Evolutionary conservation across 2,329 filamentous ascomycete genomes (phyloP), one percentile per base, ranked within the genome.

Genomic region (Penicillium sp.): DNA sequence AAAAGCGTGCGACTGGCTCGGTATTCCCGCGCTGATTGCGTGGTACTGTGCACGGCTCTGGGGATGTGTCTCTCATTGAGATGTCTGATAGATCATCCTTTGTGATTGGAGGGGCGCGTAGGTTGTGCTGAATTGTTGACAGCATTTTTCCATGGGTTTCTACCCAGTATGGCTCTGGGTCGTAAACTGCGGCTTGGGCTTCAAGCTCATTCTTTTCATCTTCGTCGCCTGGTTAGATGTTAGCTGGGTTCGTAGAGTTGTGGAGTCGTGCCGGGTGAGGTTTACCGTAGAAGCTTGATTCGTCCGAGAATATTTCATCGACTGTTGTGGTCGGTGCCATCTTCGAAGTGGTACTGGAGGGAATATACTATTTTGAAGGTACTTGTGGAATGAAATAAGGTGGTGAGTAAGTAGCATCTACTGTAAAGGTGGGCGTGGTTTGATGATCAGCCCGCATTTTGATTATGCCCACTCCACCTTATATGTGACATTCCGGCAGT

Each of bases 1-100:
- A 72, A 62, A 96, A 95, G 1, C 81, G 79, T 7, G 82, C 71
- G 1, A 88, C 73, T 0, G 81, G 81, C 67, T 92, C 89, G 1
- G 76, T 68, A 88, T 35, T 42, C 16, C 58, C 57, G 46, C 60
- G 62, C 34, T 43, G 47, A 18, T 60, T 60, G n/a, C 30, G 45
- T 10, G 47, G 58, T 43, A 39, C 30, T 13, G 16, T 36, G 23
- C 29, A 40, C 23, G 51, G 13, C 34, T 48, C 32, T 49, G 30
- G 19, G 7, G 35, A 16, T 44, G 45, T 34, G 42, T 48, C 45
- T n/a, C 35, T 38, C 26, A 38, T 18, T 9, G 41, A 34, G 53
- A 45, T 27, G 16, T 55, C 34, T 34, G 39, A 32, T 36, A 38
- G 7, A 23, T 7, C 16, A 27, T 38, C 11, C 19, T 16, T 43